These are phyloP conservation scores for Corymbia citriodora DNA, from an alignment of 441 rosid species.

Conservation along the genomic window DNA sequence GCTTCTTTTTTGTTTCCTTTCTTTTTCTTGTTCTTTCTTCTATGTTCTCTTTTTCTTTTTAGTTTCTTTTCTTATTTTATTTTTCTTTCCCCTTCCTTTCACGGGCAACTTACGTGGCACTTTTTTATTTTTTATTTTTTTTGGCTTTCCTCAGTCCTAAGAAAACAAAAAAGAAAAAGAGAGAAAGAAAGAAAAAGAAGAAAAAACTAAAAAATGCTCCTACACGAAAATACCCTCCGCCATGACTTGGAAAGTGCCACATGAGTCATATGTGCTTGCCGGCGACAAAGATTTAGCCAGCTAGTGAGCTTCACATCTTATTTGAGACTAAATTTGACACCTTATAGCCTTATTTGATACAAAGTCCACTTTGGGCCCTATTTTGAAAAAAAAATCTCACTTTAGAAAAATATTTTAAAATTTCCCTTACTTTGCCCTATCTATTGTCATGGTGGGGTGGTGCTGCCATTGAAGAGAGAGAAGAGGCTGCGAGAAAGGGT, in stretches of 20 bases:
- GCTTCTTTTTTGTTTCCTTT: no score
- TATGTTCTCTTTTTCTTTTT: no score
- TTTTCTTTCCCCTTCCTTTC: background rate
- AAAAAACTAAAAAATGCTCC: background rate
- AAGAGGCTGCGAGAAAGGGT: background rate
- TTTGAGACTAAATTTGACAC: background rate
- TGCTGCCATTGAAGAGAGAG: background rate
- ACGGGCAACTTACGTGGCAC: background rate
- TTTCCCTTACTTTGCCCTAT: background rate
- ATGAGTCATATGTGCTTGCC: background rate
- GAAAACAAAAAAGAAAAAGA: no score
- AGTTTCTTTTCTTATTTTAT: no score
- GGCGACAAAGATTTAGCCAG: no score
- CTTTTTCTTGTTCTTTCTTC: no score
- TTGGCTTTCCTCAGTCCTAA: rapidly evolving
- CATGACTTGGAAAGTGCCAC: background rate
- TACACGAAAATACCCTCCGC: background rate
- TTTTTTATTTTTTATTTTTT: no score
- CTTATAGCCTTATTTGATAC: background rate
- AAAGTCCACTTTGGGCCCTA: background rate
- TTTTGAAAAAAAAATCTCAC: background rate
- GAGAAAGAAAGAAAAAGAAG: background rate
- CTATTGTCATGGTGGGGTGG: background rate
- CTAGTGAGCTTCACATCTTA: background rate
- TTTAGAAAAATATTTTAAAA: background rate